A percentile compares a stretch with the other conserved stretches of the same genome.
Conservation (phyloP, 805 yeast species). For the Myxozyma vanderwaltii region DNA sequence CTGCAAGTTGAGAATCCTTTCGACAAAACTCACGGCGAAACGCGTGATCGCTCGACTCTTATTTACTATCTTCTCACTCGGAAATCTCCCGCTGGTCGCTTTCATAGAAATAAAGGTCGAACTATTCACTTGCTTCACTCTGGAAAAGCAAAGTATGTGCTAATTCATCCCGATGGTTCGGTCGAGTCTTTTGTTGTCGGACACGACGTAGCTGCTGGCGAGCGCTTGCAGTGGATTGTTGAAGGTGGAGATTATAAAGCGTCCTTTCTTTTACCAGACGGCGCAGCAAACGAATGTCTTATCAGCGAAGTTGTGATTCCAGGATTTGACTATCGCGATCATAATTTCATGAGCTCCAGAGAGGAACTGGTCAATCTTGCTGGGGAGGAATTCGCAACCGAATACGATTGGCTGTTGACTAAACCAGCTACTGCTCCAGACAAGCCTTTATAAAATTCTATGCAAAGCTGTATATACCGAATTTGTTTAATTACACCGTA, state of each 20-base stretch:
- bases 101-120: constrained; percentile 55
- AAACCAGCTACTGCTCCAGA: constrained; percentile 33
- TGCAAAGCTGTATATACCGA: background rate
- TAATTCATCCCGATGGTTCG: constrained; percentile 54
- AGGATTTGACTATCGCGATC: constrained; percentile 61
- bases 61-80: constrained; percentile 58
- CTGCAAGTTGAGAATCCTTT: constrained; percentile 48
- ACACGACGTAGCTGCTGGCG: constrained; percentile 48
- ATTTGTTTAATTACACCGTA: background rate
- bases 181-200: constrained; percentile 58
- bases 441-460: background rate
- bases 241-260: constrained; percentile 63
- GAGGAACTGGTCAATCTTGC: constrained; percentile 40
- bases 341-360: constrained; percentile 47
- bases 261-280: constrained; percentile 43
- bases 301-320: constrained; percentile 54
- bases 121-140: constrained; percentile 58
- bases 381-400: constrained; percentile 45
- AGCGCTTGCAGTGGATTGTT: constrained; percentile 62
- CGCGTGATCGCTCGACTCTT: constrained; percentile 52
- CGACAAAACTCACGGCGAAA: constrained; percentile 26
- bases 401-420: constrained; percentile 45
- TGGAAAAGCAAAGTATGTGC: constrained; percentile 59
- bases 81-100: constrained; percentile 53
- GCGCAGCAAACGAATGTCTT: constrained; percentile 41